Conservation (phyloP, 345 rosid species). For the Aethionema arabicum region DNA sequence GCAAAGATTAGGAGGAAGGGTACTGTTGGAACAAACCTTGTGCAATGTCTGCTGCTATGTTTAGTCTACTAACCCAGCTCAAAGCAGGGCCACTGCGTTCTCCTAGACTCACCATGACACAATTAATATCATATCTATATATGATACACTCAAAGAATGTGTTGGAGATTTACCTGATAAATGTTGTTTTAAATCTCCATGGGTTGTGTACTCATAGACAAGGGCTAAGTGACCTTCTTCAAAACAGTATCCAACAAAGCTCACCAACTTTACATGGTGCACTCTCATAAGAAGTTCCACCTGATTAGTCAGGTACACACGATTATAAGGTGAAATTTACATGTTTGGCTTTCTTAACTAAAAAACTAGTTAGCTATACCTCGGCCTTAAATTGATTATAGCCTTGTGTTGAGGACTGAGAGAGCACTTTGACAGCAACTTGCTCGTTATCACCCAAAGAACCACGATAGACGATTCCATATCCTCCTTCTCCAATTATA, state of each 20-base stretch:
- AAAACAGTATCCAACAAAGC: constrained; percentile 41
- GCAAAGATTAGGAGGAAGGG: background rate
- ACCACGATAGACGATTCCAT: constrained; percentile 45
- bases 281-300: constrained; percentile 45
- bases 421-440: constrained; percentile 47
- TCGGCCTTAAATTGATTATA: constrained; percentile 45
- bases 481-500: constrained; percentile 45
- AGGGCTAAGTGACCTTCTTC: constrained; percentile 41
- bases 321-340: background rate
- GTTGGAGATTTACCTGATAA: constrained; percentile 24
- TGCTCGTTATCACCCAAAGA: constrained; percentile 29
- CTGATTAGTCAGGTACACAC: constrained; percentile 15
- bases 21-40: constrained; percentile 21
- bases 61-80: constrained; percentile 32
- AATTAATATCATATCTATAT: background rate
- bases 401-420: constrained; percentile 44
- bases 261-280: constrained; percentile 40
- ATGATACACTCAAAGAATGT: background rate
- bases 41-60: constrained; percentile 27
- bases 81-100: constrained; percentile 6
- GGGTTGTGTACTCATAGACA: constrained; percentile 46
- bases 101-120: constrained; percentile 1
- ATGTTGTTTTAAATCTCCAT: constrained; percentile 35
- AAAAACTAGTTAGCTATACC: constrained; percentile 15
- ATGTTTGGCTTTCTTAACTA: background rate